These are phyloP conservation scores for Chalciporus piperatus DNA, from an alignment of 768 basidiomycete genomes.

Conservation along the genomic window DNA sequence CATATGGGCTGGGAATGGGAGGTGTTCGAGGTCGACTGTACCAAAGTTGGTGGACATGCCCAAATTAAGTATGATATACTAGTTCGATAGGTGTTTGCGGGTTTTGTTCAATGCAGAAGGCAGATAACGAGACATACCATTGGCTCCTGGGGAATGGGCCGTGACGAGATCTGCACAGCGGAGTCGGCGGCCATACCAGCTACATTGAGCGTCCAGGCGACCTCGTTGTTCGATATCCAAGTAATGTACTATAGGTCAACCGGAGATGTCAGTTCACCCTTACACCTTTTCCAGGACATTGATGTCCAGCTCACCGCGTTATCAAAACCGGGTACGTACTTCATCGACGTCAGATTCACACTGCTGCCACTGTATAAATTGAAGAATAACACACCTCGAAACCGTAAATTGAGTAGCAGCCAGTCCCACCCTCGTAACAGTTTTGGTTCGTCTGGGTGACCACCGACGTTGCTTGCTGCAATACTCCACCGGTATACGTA, in stretches of 20 bases:
- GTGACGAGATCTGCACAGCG: constrained; percentile 53
- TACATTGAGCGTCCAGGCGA: constrained; percentile 73
- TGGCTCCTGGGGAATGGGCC: constrained; percentile 79
- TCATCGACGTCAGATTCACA: background rate
- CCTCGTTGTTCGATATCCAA: constrained; percentile 70
- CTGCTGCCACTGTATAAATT: background rate
- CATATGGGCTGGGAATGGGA: constrained; percentile 51
- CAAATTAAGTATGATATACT: constrained; percentile 57
- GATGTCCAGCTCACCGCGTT: constrained; percentile 46
- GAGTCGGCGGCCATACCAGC: constrained; percentile 65
- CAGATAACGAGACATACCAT: constrained; percentile 52
- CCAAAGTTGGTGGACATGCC: constrained; percentile 64
- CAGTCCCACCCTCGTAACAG: constrained; percentile 63
- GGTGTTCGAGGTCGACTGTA: constrained; percentile 48
- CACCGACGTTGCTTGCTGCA: constrained; percentile 79
- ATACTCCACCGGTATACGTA: constrained; percentile 61
- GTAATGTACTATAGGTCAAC: constrained; percentile 63
- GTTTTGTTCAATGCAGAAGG: background rate
- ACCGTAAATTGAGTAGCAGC: constrained; percentile 74
- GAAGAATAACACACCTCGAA: constrained; percentile 55
- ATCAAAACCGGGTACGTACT: constrained; percentile 58
- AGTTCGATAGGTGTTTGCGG: constrained; percentile 1
- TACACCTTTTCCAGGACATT: background rate
- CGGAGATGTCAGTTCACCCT: background rate
- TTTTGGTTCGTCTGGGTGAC: constrained; percentile 61